phyloP scores from a whole-genome alignment of 192 early-diverging fungal genomes.

The Rhizophlyctis rosea region DNA sequence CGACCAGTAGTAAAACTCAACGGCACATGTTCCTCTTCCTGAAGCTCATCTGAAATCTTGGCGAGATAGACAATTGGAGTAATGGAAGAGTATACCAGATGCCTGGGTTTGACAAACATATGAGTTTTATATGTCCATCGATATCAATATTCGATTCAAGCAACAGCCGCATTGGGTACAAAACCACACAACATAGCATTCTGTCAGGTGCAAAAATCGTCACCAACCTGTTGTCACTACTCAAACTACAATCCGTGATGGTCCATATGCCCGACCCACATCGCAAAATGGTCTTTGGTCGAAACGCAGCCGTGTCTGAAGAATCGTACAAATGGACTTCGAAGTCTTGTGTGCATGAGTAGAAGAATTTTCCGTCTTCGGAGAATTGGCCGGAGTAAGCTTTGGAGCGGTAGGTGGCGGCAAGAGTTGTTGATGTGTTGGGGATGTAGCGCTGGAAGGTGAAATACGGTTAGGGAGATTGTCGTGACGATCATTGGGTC shows the following conservation, averaged over 20 bases:
- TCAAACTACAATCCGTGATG: conserved; percentile 62
- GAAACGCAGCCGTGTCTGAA: conserved; percentile 36
- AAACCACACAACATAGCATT: too few relatives aligned
- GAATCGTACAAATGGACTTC: conserved; percentile 59
- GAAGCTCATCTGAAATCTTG: conserved; percentile 2
- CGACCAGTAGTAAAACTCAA: too few relatives aligned
- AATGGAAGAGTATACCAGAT: conserved; percentile 62
- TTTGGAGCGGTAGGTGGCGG: conserved; percentile 29
- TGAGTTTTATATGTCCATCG: too few relatives aligned
- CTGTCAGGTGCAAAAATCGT: too few relatives aligned
- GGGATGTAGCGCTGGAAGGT: conserved; percentile 15
- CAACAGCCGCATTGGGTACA: too few relatives aligned
- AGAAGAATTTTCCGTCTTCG: conserved; percentile 49
- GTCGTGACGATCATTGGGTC: not conserved
- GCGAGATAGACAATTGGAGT: conserved; percentile 57
- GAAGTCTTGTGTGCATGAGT: conserved; percentile 57
- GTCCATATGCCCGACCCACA: conserved; percentile 61
- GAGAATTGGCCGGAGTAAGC: conserved; percentile 59
- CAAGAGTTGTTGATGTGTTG: conserved; percentile 9
- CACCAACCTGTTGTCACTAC: too few relatives aligned
- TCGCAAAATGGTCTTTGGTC: conserved; percentile 35
- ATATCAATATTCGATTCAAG: too few relatives aligned
- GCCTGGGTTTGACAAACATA: conserved; percentile 30
- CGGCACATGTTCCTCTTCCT: conserved; percentile 1
- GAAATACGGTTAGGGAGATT: too few relatives aligned